phyloP scores from a whole-genome alignment of 2,329 filamentous ascomycete species.

The Epichloe sibirici region DNA sequence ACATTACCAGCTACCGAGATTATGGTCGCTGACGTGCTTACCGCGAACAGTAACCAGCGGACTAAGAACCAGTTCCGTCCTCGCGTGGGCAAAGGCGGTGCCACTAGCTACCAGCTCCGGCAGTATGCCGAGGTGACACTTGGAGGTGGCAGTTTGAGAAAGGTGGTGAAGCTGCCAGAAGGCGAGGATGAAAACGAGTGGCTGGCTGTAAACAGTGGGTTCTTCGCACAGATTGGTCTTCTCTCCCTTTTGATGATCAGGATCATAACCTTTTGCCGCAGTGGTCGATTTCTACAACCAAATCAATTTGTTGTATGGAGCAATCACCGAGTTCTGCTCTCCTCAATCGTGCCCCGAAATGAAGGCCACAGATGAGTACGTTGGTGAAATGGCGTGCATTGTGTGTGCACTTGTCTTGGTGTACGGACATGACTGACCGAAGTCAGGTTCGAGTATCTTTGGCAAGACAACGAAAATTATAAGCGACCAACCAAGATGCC shows the following conservation, averaged over 20 bases:
- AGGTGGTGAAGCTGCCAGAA: conserved; percentile 93
- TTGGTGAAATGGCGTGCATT: neutral
- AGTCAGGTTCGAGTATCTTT: conserved; percentile 86
- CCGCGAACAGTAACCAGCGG: conserved; percentile 50
- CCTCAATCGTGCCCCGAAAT: conserved; percentile 95
- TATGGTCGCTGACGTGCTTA: conserved; percentile 19
- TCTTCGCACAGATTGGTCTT: too few species aligned
- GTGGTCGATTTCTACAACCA: conserved; percentile 99
- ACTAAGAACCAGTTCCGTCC: conserved; percentile 87
- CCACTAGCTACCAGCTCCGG: conserved; percentile 78
- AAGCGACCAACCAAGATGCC: conserved; percentile 97
- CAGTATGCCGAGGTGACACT: conserved; percentile 97
- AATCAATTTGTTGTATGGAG: conserved; percentile 96
- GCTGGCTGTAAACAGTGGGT: conserved; percentile 88
- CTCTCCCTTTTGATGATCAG: neutral
- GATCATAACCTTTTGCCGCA: conserved; percentile 21
- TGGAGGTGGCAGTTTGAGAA: conserved; percentile 84
- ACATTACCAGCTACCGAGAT: conserved; percentile 11
- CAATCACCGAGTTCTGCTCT: conserved; percentile 98
- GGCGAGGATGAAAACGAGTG: conserved; percentile 97
- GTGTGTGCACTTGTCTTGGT: neutral
- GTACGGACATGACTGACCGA: neutral
- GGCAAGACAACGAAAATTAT: conserved; percentile 91
- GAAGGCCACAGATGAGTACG: conserved; percentile 98
- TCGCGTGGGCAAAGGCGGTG: conserved; percentile 76